These are phyloP conservation scores for Garcia nutans DNA, from an alignment of 345 rosid genomes.

Conservation along the genomic window DNA sequence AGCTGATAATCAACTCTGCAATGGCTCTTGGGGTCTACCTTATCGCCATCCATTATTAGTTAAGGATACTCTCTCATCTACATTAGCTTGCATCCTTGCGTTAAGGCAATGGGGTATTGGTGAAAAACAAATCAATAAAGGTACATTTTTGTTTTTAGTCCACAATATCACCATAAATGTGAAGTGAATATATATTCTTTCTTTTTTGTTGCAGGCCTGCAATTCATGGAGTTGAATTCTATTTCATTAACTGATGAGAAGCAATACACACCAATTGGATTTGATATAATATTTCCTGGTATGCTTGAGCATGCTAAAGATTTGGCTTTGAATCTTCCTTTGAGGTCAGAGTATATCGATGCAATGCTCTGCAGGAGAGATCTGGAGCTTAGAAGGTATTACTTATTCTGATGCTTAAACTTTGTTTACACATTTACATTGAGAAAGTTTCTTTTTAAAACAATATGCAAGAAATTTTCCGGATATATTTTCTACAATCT, in stretches of 20 bases:
- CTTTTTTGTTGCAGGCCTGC: constrained; percentile 51
- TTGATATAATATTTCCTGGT: constrained; percentile 75
- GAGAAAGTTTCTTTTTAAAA: not conserved
- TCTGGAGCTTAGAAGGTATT: constrained; percentile 59
- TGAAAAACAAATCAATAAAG: constrained; percentile 61
- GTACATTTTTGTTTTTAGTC: constrained; percentile 18
- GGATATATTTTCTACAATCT: not conserved
- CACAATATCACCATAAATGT: not conserved
- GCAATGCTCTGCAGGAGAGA: constrained; percentile 50
- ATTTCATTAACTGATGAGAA: constrained; percentile 55
- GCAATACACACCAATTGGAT: constrained; percentile 61
- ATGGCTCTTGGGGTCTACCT: constrained; percentile 86
- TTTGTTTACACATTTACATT: not conserved
- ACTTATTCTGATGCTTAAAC: not conserved
- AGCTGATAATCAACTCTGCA: constrained; percentile 62
- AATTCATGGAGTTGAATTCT: constrained; percentile 60
- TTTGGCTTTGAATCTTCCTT: constrained; percentile 59
- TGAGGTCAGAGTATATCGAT: constrained; percentile 44
- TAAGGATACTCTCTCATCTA: constrained; percentile 67
- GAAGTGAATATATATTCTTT: constrained; percentile 8
- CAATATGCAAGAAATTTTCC: not conserved
- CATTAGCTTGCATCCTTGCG: constrained; percentile 78
- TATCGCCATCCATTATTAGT: constrained; percentile 38
- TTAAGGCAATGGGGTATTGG: constrained; percentile 74
- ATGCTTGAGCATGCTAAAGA: constrained; percentile 72